A percentile compares a stretch with the other conserved stretches of the same genome.
Conservation (phyloP, 352 stramenopile species). For the Phytophthora idaei region DNA sequence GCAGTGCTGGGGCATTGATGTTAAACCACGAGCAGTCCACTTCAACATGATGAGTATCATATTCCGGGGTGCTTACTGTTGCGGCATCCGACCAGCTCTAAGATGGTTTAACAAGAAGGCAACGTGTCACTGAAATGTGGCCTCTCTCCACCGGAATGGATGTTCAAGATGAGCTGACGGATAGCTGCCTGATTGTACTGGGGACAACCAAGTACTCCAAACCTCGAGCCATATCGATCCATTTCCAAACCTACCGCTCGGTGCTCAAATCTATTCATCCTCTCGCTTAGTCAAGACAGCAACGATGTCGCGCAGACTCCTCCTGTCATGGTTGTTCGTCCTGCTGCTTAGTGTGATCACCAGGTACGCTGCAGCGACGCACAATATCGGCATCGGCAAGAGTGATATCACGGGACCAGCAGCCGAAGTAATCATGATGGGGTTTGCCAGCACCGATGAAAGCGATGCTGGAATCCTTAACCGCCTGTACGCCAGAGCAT, state of each 20-base stretch:
- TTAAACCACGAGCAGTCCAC: neutral
- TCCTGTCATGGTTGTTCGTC: neutral
- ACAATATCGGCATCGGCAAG: constrained; percentile 63
- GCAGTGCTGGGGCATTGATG: neutral
- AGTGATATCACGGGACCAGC: constrained; percentile 64
- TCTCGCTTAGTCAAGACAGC: neutral
- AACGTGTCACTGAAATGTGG: neutral
- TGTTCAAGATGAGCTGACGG: neutral
- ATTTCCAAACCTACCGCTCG: neutral
- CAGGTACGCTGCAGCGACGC: constrained; percentile 3
- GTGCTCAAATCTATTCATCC: neutral
- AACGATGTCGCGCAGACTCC: neutral
- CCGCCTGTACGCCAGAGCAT: constrained; percentile 66
- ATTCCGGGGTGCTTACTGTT: no score
- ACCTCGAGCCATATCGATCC: neutral
- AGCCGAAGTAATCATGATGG: constrained; percentile 68
- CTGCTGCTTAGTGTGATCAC: neutral
- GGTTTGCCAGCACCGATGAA: constrained; percentile 56
- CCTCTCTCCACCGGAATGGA: neutral
- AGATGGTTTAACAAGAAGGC: neutral
- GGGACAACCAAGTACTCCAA: no score
- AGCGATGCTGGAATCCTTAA: constrained; percentile 62
- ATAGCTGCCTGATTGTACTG: neutral
- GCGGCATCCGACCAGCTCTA: no score
- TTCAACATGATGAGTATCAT: neutral